phyloP scores from a whole-genome alignment of 495 filamentous ascomycete genomes.

The Hypoxylon subgilvum region DNA sequence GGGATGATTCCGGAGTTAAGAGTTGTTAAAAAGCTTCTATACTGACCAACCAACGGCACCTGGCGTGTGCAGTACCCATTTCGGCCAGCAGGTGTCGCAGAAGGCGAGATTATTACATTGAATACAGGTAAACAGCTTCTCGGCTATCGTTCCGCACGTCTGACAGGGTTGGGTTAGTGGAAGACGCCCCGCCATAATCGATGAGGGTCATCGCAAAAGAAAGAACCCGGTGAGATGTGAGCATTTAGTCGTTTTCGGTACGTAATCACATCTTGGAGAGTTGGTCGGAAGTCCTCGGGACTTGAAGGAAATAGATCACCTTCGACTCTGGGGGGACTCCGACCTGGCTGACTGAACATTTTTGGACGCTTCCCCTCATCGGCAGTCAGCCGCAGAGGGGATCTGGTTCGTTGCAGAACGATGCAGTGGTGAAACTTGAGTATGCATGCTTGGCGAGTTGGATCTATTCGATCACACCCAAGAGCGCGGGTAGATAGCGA shows the following conservation, averaged over 20 bases:
- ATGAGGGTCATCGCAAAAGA: constrained; percentile 30
- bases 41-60: constrained; percentile 44
- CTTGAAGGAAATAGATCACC: constrained; percentile 18
- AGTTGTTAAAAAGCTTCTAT: constrained; percentile 9
- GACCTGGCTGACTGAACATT: constrained; percentile 16
- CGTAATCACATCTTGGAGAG: constrained; percentile 31
- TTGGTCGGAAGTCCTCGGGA: constrained; percentile 28
- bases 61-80: constrained; percentile 46
- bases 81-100: constrained; percentile 47
- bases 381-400: constrained; percentile 36
- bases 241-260: constrained; percentile 39
- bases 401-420: constrained; percentile 15
- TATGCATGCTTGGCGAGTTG: constrained; percentile 20
- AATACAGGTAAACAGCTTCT: constrained; percentile 42
- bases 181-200: constrained; percentile 36
- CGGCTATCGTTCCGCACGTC: constrained; percentile 35
- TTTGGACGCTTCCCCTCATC: constrained; percentile 30
- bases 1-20: background rate
- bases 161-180: constrained; percentile 38
- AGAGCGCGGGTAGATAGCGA: constrained; percentile 12
- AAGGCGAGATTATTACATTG: constrained; percentile 53
- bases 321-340: constrained; percentile 16
- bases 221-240: constrained; percentile 21
- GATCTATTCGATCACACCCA: constrained; percentile 1
- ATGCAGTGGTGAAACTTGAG: constrained; percentile 20